phyloP scores from a whole-genome alignment of 2,329 filamentous ascomycete genomes.

The Ploettnerulaceae sp. region DNA sequence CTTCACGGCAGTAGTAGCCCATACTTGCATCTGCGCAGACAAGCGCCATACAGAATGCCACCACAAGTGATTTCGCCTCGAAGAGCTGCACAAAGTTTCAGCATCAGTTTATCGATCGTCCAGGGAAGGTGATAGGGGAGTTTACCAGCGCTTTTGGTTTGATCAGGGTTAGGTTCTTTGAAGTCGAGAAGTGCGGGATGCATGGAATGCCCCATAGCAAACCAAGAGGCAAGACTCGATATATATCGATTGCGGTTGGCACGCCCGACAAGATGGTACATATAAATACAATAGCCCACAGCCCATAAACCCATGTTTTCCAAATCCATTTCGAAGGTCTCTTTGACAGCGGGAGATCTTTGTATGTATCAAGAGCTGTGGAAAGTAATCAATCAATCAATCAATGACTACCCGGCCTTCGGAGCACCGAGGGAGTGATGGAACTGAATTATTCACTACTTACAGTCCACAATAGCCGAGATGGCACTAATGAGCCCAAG shows the following conservation, averaged over 20 bases:
- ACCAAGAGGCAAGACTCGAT: not conserved
- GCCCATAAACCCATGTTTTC: not conserved
- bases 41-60: not conserved
- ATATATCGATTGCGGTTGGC: not conserved
- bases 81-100: not conserved
- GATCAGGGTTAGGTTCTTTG: not conserved
- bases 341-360: not conserved
- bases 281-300: not conserved
- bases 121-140: too few species aligned
- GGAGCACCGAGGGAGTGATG: too few species aligned
- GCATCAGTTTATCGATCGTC: not conserved
- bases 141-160: not conserved
- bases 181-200: not conserved
- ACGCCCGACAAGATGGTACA: not conserved
- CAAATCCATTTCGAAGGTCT: conserved; percentile 2
- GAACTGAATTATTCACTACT: not conserved
- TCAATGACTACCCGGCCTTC: too few species aligned
- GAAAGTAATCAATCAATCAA: too few species aligned
- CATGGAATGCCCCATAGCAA: not conserved
- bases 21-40: not conserved
- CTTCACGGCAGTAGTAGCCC: not conserved
- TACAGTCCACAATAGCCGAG: conserved; percentile 1
- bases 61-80: not conserved
- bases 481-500: not conserved
- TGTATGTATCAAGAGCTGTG: conserved; percentile 1